Evolutionary conservation across 352 stramenopile genomes (phyloP), one percentile per base, ranked within the genome.

Genomic region (Globisporangium radiosum): DNA sequence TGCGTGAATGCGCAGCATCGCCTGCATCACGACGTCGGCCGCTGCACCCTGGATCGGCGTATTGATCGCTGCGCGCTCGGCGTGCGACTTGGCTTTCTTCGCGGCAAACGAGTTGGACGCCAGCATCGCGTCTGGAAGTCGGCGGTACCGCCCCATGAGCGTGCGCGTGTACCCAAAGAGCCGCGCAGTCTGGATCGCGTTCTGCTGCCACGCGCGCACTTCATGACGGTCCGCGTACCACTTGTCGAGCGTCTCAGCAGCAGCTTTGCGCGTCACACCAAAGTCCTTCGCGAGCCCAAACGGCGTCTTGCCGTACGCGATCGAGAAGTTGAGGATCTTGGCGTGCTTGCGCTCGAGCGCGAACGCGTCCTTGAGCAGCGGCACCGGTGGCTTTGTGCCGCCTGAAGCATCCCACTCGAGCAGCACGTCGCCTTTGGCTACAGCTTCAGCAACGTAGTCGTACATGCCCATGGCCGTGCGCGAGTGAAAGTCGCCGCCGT

Each of bases 261-360:
- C 87, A 52, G 94, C 86, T 63, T 91, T 88, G 2, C 81, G 72
- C 19, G 71, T 82, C 15, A 96, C 85, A 48, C 83, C 84, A 49
- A 92, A 94, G 51, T 94, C 78, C 48, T 98, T 96, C 33, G 88
- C 97, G 33, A 99, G 64, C 2, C 97, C 97, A 64, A 97, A 96
- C 2, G 96, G 92, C 15, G 97, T 99, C 73, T 99, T 99, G 25
- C 98, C 98, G 69, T 99, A 99, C 7, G 98, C 97, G 64, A 99
- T 99, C 13, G 94, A 99, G 65, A 99, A 99, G 70, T 99, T 99
- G 17, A 99, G 80, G 17, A 98, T 98, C 68, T 99, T 99, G 11
- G 97, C 97, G 59, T 99, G 98, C 52, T 98, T 87, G 50, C 97
- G 87, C 75, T 99, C 97, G 6, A 94, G 94, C 17, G 86, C 95